Evolutionary conservation across 164 flowering plant species (phyloP), one percentile per base, ranked within the genome.

Genomic region (Dillenia suffruticosa): DNA sequence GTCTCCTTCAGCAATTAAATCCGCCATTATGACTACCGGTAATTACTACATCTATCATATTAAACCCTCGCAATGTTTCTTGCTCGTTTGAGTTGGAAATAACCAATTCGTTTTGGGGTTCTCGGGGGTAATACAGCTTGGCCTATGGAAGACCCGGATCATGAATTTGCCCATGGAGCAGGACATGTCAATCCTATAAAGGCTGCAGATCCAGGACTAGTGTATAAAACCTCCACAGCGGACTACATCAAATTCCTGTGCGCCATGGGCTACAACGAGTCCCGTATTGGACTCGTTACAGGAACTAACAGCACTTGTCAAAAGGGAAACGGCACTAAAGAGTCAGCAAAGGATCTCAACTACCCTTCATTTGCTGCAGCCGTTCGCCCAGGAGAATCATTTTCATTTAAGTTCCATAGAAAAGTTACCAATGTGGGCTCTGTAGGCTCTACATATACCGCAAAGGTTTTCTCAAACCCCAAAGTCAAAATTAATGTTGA

Each of bases 21-120:
- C 85, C 8, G 82, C 85, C 46, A 61, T 81, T 14, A 79, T 81
- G 83, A 82, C 81, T 8, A 70, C 85, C 4, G 81, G 81, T 75
- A 53, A 57, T 32, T 4, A 32, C 40, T 32, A 32, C 22, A 19
- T 19, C 40, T 32, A 32, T 32, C 6, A 5, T 32, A 32, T 32
- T 5, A 32, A 32, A 32, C 40, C 40, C 7, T 32, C 5, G 40
- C 40, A 32, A 32, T 32, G 40, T 32, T 32, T 32, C 6, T 32
- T 4, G 40, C 5, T 5, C 40, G 0, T 32, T 5, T 32, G 40
- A 32, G 40, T 32, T 4, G 40, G 40, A 0, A 5, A 32, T 32
- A 4, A 32, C 5, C 40, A 4, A 32, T 32, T 32, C 40, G 0
- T 32, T 32, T 32, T 32, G 40, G 40, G 40, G 40, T 0, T 32